Conservation (phyloP, 192 early-diverging fungal genomes). For the Gonapodya prolifera region DNA sequence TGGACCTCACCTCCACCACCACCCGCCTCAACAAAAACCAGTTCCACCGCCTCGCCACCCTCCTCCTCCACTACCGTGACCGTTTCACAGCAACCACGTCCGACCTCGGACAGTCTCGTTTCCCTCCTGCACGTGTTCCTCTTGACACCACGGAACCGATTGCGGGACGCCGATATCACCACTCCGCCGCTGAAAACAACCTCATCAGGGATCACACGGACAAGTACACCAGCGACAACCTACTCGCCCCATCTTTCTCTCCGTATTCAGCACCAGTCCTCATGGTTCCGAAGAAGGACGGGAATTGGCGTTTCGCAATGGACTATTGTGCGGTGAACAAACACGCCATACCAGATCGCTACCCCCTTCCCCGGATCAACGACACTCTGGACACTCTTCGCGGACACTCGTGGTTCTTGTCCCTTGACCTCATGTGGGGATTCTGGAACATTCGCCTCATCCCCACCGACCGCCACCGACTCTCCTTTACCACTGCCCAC, state of each 20-base stretch:
- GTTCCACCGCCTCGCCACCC: background rate
- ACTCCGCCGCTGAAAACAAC: background rate
- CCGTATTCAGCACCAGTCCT: background rate
- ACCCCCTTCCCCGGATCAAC: background rate
- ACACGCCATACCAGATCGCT: background rate
- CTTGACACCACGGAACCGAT: background rate
- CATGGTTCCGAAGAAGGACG: background rate
- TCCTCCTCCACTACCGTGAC: background rate
- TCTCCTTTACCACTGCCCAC: background rate
- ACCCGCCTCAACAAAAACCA: background rate
- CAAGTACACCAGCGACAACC: background rate
- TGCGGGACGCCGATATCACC: background rate
- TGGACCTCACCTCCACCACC: background rate
- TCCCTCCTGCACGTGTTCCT: background rate
- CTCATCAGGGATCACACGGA: background rate
- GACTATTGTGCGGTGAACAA: background rate
- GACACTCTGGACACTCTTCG: background rate
- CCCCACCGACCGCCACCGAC: background rate
- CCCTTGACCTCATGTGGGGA: background rate
- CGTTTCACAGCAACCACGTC: background rate
- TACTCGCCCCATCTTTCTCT: background rate
- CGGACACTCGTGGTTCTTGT: background rate
- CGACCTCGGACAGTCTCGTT: background rate
- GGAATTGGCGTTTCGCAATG: background rate
- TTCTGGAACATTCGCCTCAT: background rate